Base-by-base conservation (phyloP, 306 rosid species). In the Gastrolobium bilobum region DNA sequence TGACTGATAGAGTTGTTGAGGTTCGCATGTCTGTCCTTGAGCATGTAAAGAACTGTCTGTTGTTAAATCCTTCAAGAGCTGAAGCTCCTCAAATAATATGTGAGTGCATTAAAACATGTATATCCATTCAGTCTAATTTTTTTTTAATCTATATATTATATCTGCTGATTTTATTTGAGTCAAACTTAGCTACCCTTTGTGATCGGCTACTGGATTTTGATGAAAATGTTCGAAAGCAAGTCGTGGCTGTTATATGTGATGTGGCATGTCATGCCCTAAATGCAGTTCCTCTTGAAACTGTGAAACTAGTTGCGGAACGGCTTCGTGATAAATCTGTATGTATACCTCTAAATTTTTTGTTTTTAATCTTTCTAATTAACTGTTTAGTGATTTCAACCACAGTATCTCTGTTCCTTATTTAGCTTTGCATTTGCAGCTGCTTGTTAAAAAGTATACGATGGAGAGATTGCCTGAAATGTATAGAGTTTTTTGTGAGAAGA, bases 241-340 rank as follows among this genome's bases (percentile, higher is more conserved):
- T 89, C 84, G 99, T 93, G 84, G 87, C 93, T 84, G 99, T 96
- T 76, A 86, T 93, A 75, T 93, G 93, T 58, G 99, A 96, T 78
- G 96, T 96, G 74, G 91, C 92, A 13, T 91, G 97, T 70, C 92
- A 85, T 76, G 85, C 88, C 60, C 77, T 80, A 14, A 82, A 85
- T 76, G 93, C 96, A 38, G 77, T 91, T 87, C 92, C 93, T 3
- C 86, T 87, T 75, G 99, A 91, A 84, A 89, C 93, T 13, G 78
- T 96, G 80, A 91, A 93, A 85, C 96, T 93, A 82, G 93, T 96
- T 78, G 97, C 99, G 0, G 99, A 93, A 68, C 96, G 99, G 56
- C 94, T 96, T 77, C 97, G 98, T 69, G 99, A 96, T 84, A 96
- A 91, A 91, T 96, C 99, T 84, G 99, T 96, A 93, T 59, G 71